Evolutionary conservation across 208 protist species (phyloP).

Genomic region (Vickermania ingenoplastis): DNA sequence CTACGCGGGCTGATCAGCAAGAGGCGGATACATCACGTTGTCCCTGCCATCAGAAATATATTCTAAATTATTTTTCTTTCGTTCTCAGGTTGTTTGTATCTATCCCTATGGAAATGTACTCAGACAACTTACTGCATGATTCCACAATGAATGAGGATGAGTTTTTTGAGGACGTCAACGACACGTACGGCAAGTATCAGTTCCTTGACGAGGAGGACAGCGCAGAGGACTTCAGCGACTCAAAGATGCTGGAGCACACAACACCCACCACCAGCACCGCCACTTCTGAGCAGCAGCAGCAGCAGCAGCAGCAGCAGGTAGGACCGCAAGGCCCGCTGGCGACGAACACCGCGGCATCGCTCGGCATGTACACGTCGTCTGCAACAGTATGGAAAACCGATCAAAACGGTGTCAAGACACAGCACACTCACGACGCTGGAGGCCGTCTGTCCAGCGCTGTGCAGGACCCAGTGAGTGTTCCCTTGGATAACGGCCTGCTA

Average conservation of each 20-base stretch:
- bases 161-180: constrained; percentile 1
- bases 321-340: too few species aligned
- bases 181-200: neutral
- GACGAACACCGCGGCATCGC: too few species aligned
- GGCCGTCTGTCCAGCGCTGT: too few species aligned
- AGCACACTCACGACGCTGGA: too few species aligned
- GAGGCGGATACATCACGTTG: too few species aligned
- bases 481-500: too few species aligned
- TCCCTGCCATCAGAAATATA: too few species aligned
- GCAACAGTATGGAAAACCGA: neutral
- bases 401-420: neutral
- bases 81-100: too few species aligned
- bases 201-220: neutral
- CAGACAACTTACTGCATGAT: neutral
- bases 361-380: neutral
- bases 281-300: neutral
- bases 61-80: too few species aligned
- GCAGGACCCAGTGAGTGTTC: too few species aligned
- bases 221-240: neutral
- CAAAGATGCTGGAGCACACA: neutral
- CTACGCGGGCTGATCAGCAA: too few species aligned
- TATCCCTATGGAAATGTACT: constrained; percentile 1
- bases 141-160: neutral
- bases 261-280: neutral
- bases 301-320: constrained; percentile 1